Conservation (phyloP, 2,329 filamentous ascomycete genomes). For the Ilyonectria destructans region DNA sequence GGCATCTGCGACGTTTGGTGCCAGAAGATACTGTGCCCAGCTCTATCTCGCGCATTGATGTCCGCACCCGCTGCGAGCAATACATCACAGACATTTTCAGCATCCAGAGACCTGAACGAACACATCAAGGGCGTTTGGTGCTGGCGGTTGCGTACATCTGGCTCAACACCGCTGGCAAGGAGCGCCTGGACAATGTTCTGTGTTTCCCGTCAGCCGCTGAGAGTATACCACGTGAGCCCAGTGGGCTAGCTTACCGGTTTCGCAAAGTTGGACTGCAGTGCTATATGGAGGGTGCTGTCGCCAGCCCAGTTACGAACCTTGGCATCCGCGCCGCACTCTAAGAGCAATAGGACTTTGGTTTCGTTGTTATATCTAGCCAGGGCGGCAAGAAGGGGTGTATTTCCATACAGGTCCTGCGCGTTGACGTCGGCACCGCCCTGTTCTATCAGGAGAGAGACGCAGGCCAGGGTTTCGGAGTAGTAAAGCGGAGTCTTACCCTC, state of each 20-base stretch:
- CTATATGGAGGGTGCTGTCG: slow-evolving; percentile 3
- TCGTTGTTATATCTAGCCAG: not conserved
- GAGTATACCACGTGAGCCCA: not conserved
- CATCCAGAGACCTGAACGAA: not conserved
- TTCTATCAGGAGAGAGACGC: not conserved
- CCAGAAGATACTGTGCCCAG: not conserved
- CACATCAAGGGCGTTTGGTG: not conserved
- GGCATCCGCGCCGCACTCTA: slow-evolving; percentile 2
- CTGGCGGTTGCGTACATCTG: not conserved
- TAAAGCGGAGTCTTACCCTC: not conserved
- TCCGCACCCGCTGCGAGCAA: not conserved
- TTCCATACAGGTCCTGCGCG: not conserved
- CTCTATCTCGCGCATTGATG: not conserved
- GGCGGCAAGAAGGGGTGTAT: slow-evolving; percentile 1
- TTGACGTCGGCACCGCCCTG: not conserved
- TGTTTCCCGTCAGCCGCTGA: not conserved
- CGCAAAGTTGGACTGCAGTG: not conserved
- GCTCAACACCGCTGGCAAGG: not conserved
- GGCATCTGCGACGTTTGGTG: not conserved
- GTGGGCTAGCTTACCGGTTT: not conserved
- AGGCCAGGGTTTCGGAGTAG: not conserved
- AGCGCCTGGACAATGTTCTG: not conserved
- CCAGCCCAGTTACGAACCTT: not conserved
- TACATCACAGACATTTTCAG: not conserved
- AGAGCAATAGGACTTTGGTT: not conserved